Conservation (phyloP, 306 rosid genomes). For the Vigna reflexopilosa region DNA sequence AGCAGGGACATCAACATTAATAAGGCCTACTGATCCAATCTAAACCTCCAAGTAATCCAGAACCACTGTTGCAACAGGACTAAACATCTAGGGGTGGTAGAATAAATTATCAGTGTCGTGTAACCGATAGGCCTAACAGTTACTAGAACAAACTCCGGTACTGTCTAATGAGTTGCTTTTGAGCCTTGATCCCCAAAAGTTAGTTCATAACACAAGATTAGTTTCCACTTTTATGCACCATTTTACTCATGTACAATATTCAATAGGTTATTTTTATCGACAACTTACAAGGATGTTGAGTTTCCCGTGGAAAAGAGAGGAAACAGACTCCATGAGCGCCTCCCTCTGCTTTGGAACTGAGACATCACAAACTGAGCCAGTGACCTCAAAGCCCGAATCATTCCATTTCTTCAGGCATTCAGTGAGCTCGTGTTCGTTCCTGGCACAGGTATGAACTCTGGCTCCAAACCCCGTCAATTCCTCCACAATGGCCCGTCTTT, state of each 20-base stretch:
- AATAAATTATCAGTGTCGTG: background rate
- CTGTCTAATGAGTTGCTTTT: background rate
- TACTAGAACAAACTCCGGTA: no score
- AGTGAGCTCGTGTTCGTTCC: constrained; percentile 57
- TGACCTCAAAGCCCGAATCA: constrained; percentile 60
- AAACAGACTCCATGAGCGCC: constrained; percentile 61
- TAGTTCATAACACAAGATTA: background rate
- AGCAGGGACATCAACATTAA: background rate
- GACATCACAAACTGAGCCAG: constrained; percentile 78
- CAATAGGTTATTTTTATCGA: background rate
- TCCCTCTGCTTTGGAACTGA: constrained; percentile 62
- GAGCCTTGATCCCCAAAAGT: no score
- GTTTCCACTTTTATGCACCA: background rate
- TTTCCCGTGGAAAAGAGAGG: constrained; percentile 66
- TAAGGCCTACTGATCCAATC: background rate
- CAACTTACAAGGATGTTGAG: constrained; percentile 76
- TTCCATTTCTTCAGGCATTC: constrained; percentile 66
- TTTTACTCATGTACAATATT: background rate
- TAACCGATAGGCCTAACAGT: no score
- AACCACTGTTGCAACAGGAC: background rate
- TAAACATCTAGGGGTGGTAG: background rate
- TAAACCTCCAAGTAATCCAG: constrained; percentile 4
- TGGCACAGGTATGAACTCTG: constrained; percentile 77
- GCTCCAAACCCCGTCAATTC: constrained; percentile 77
- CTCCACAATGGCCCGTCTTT: constrained; percentile 78